These are phyloP conservation scores for Globisporangium recalcitrans DNA, from an alignment of 352 stramenopile species.

Conservation along the genomic window DNA sequence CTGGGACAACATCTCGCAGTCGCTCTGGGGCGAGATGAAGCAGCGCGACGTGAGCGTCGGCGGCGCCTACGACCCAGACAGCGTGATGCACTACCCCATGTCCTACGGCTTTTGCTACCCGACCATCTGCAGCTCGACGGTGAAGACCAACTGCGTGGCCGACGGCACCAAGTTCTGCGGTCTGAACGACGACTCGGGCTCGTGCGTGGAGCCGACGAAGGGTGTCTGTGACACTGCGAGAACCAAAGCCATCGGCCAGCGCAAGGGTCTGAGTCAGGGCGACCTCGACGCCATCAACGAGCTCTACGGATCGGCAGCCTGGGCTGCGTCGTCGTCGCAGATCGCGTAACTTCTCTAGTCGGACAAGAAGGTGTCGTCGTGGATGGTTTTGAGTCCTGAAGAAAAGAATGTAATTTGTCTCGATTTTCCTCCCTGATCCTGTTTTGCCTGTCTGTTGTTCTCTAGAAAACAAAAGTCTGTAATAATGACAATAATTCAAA, in stretches of 20 bases:
- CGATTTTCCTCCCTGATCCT: background rate
- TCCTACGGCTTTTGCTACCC: conserved; percentile 74
- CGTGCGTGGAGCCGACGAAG: conserved; percentile 56
- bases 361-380: background rate
- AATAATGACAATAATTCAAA: conserved; percentile 10
- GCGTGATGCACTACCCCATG: conserved; percentile 80
- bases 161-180: conserved; percentile 61
- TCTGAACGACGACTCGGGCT: conserved; percentile 53
- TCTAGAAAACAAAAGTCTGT: conserved; percentile 12
- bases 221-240: conserved; percentile 47
- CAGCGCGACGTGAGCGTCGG: conserved; percentile 61
- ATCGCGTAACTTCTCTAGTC: conserved; percentile 16
- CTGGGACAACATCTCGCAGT: conserved; percentile 69
- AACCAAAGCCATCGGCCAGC: conserved; percentile 59
- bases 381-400: background rate
- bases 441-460: conserved; percentile 11
- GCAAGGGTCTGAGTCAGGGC: conserved; percentile 45
- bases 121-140: conserved; percentile 35
- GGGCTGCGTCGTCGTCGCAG: conserved; percentile 18
- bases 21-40: conserved; percentile 69
- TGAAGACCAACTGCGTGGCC: conserved; percentile 44
- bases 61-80: conserved; percentile 61
- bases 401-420: conserved; percentile 16
- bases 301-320: conserved; percentile 32
- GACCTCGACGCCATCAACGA: conserved; percentile 42